Conservation (phyloP, 139 green algal species). For the Chlamydomonas sp. region DNA sequence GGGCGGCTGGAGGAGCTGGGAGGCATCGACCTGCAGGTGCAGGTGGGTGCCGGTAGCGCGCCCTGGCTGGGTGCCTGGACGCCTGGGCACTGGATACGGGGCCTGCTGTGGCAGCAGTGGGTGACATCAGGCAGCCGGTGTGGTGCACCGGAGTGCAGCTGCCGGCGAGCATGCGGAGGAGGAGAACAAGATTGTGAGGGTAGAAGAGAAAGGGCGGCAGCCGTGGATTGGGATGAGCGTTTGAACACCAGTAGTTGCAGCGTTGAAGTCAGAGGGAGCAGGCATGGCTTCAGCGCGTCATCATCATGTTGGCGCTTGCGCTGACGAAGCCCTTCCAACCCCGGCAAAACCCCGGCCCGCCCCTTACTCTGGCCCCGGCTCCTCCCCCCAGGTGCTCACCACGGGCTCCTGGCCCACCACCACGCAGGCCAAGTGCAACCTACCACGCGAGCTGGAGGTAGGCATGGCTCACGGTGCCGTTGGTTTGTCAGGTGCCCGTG, state of each 20-base stretch:
- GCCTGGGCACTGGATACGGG: no score
- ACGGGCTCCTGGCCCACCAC: conserved; percentile 94
- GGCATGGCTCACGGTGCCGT: not conserved
- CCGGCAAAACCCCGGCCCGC: not conserved
- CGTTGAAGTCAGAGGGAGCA: no score
- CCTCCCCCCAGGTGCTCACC: conserved; percentile 87
- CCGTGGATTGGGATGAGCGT: no score
- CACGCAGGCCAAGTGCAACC: conserved; percentile 71
- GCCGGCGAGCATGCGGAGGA: no score
- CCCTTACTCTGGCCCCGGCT: not conserved
- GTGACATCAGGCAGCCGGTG: no score
- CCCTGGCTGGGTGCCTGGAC: no score
- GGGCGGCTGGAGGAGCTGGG: conserved; percentile 43
- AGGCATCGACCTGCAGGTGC: conserved; percentile 83
- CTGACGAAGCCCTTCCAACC: not conserved
- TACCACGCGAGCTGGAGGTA: conserved; percentile 88
- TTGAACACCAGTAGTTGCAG: no score
- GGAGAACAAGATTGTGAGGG: no score
- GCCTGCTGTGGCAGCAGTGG: no score
- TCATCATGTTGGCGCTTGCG: no score
- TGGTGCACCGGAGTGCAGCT: no score
- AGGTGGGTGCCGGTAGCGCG: not conserved
- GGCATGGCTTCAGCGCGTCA: no score
- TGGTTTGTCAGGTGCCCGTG: not conserved
- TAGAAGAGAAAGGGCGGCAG: not conserved